Percentiles rank a stretch among this genome's conserved stretches.
Conservation (phyloP, 1,284 basidiomycete genomes). For the Boletus coffeatus region DNA sequence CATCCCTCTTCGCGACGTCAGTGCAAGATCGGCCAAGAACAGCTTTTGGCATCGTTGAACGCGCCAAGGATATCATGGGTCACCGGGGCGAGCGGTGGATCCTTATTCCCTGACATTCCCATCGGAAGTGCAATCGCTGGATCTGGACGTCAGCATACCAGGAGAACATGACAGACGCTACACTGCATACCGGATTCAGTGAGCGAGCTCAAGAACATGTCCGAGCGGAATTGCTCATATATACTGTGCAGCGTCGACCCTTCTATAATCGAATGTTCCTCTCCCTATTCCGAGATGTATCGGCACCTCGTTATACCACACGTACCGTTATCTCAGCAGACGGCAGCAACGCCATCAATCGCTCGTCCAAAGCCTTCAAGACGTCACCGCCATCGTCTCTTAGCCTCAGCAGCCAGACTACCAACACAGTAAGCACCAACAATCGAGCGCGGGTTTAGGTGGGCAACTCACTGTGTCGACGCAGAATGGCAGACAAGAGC, state of each 20-base stretch:
- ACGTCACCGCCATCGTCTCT: conserved; percentile 55
- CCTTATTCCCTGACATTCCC: conserved; percentile 55
- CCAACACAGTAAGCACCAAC: background rate
- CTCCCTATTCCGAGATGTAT: conserved; percentile 44
- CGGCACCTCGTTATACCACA: background rate
- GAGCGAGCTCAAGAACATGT: conserved; percentile 84
- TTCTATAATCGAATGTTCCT: conserved; percentile 68
- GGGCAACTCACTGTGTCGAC: conserved; percentile 63
- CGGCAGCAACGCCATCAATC: conserved; percentile 53
- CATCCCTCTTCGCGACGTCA: conserved; percentile 54
- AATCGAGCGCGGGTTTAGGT: background rate
- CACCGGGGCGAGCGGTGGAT: conserved; percentile 35
- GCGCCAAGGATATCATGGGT: conserved; percentile 58
- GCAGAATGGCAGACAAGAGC: conserved; percentile 61
- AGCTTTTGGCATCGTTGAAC: conserved; percentile 60
- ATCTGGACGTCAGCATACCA: background rate
- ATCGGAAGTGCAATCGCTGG: conserved; percentile 81
- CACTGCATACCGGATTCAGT: conserved; percentile 73
- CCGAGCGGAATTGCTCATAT: conserved; percentile 70
- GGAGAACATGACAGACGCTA: background rate
- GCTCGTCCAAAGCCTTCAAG: conserved; percentile 52
- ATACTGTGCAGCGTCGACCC: conserved; percentile 71
- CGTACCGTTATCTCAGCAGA: conserved; percentile 54
- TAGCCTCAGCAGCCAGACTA: conserved; percentile 72
- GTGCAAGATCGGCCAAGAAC: conserved; percentile 61